phyloP scores from a whole-genome alignment of 345 rosid genomes.

The Reutealis trisperma region DNA sequence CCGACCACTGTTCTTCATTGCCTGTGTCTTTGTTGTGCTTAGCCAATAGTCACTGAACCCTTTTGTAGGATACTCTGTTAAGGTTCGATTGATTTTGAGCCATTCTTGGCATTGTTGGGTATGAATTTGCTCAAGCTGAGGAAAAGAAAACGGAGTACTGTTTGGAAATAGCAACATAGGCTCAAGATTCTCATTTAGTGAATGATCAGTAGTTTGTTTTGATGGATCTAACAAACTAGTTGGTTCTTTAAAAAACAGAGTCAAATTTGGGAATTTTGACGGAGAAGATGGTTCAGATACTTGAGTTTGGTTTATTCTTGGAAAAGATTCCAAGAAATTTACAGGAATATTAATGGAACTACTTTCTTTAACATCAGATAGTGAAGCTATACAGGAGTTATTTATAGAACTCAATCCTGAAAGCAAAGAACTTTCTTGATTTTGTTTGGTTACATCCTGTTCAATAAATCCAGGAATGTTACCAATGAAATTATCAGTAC shows the following conservation, averaged over 20 bases:
- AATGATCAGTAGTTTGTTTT: constrained; percentile 21
- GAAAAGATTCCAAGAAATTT: constrained; percentile 49
- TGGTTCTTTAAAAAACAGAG: constrained; percentile 62
- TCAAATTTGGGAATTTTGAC: constrained; percentile 52
- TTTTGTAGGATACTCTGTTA: constrained; percentile 35
- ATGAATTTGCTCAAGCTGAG: constrained; percentile 31
- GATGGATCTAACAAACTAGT: constrained; percentile 24
- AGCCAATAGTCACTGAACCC: constrained; percentile 56
- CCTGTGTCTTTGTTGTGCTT: constrained; percentile 61
- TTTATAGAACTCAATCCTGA: constrained; percentile 31
- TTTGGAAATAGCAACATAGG: constrained; percentile 24
- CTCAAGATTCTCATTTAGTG: constrained; percentile 21
- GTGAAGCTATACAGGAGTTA: constrained; percentile 9
- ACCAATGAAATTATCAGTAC: constrained; percentile 17
- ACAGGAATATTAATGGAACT: constrained; percentile 28
- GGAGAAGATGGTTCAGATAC: constrained; percentile 35
- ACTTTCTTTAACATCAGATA: constrained; percentile 25
- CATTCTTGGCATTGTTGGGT: constrained; percentile 36
- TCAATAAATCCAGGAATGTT: constrained; percentile 34
- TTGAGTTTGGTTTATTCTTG: constrained; percentile 27
- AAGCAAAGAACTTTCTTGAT: constrained; percentile 16
- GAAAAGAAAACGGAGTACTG: constrained; percentile 15
- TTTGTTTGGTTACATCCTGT: constrained; percentile 24
- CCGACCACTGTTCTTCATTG: constrained; percentile 58
- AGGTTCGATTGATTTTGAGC: constrained; percentile 46